Conservation (phyloP, 345 rosid species). For the Microthlaspi erraticum region DNA sequence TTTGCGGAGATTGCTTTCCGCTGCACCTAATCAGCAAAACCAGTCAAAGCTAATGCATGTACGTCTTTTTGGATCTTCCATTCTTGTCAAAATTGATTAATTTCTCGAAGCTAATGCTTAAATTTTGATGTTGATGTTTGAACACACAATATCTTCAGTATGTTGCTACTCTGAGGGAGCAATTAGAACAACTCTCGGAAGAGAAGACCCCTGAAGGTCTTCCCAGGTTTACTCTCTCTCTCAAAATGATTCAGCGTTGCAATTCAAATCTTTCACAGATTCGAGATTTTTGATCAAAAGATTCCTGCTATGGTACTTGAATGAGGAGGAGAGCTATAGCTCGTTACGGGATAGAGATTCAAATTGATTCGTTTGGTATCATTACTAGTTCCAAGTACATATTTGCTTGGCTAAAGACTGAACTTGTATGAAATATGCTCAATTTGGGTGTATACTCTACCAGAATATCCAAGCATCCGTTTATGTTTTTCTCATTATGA, state of each 20-base stretch:
- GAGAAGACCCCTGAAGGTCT: constrained; percentile 78
- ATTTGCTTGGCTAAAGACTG: neutral
- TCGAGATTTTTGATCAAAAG: neutral
- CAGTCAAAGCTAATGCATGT: constrained; percentile 83
- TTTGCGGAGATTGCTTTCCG: constrained; percentile 70
- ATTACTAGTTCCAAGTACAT: neutral
- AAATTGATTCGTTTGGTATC: neutral
- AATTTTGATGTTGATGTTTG: constrained; percentile 17
- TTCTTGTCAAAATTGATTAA: neutral
- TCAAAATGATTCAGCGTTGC: neutral
- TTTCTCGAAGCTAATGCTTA: neutral
- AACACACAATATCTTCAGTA: constrained; percentile 52
- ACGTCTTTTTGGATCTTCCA: constrained; percentile 14
- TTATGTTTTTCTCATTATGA: neutral
- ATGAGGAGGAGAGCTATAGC: neutral
- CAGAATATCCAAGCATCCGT: too few relatives aligned
- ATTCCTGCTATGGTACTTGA: neutral
- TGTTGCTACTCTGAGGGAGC: constrained; percentile 84
- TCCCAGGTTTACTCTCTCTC: constrained; percentile 57
- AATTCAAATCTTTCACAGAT: neutral
- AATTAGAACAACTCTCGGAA: constrained; percentile 70
- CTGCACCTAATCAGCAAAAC: constrained; percentile 78
- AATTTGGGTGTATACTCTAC: neutral
- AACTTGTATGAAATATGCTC: neutral
- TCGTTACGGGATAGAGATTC: neutral